These are phyloP conservation scores for Ogataea siamensis DNA, from an alignment of 805 yeast genomes.

Conservation along the genomic window DNA sequence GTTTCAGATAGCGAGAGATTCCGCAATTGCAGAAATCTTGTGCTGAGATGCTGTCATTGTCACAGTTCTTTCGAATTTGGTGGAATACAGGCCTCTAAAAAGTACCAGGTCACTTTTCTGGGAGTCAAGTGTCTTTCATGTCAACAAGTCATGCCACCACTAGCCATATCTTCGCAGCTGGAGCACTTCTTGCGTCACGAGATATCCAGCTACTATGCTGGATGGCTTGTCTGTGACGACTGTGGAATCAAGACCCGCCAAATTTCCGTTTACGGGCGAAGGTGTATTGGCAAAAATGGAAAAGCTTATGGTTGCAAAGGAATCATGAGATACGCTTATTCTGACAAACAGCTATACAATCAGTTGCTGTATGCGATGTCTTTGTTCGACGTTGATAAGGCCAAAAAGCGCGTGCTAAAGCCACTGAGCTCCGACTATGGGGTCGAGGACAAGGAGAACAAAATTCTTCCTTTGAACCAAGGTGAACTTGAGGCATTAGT, in stretches of 20 bases:
- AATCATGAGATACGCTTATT: slow-evolving; percentile 70
- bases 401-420: slow-evolving; percentile 53
- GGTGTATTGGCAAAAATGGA: slow-evolving; percentile 71
- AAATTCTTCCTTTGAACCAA: slow-evolving; percentile 30
- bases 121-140: slow-evolving; percentile 76
- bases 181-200: slow-evolving; percentile 69
- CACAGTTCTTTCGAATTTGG: slow-evolving; percentile 60
- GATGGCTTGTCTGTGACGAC: slow-evolving; percentile 85
- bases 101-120: slow-evolving; percentile 57
- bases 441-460: slow-evolving; percentile 23
- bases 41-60: slow-evolving; percentile 59
- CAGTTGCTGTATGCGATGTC: slow-evolving; percentile 79
- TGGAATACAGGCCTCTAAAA: slow-evolving; percentile 66
- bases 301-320: slow-evolving; percentile 71
- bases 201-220: slow-evolving; percentile 78
- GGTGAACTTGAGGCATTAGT: slow-evolving; percentile 71
- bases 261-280: slow-evolving; percentile 82
- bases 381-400: slow-evolving; percentile 79
- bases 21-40: slow-evolving; percentile 55
- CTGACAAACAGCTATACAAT: slow-evolving; percentile 79
- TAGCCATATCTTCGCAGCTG: slow-evolving; percentile 66
- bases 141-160: slow-evolving; percentile 44
- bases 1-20: slow-evolving; percentile 82
- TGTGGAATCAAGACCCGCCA: slow-evolving; percentile 82
- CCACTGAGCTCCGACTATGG: slow-evolving; percentile 42